These are phyloP conservation scores for Melastoma candidum DNA, from an alignment of 441 rosid species.

Conservation along the genomic window DNA sequence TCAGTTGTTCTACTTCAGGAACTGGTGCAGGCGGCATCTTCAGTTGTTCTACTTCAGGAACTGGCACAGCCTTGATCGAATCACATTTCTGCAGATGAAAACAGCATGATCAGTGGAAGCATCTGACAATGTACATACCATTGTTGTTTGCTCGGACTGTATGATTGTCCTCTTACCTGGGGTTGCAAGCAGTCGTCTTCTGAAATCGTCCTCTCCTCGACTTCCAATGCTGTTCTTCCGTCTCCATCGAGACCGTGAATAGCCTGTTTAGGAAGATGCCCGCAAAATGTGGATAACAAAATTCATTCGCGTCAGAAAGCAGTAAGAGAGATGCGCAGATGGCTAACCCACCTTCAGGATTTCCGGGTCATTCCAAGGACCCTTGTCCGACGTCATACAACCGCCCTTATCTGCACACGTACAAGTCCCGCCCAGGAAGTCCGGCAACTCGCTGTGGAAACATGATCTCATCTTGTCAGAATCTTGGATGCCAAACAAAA, in stretches of 20 bases:
- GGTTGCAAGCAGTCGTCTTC: conserved; percentile 28
- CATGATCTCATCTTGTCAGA: too few relatives aligned
- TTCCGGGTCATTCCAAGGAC: conserved; percentile 82
- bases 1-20: too few relatives aligned
- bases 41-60: too few relatives aligned
- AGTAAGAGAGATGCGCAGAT: neutral
- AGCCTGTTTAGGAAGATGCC: too few relatives aligned
- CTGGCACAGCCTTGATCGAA: too few relatives aligned
- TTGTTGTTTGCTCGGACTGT: neutral
- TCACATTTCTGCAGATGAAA: too few relatives aligned
- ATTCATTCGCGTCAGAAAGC: neutral
- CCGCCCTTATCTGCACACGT: conserved; percentile 79
- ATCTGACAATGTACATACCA: too few relatives aligned
- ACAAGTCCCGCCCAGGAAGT: conserved; percentile 70
- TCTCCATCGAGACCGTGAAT: conserved; percentile 50
- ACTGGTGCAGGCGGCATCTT: too few relatives aligned
- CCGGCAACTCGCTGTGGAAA: conserved; percentile 55
- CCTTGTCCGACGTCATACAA: conserved; percentile 77
- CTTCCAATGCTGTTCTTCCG: conserved; percentile 19
- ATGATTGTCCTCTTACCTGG: conserved; percentile 22
- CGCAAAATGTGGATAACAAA: too few relatives aligned
- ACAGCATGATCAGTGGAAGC: too few relatives aligned
- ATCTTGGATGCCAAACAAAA: too few relatives aligned
- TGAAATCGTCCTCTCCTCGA: conserved; percentile 49
- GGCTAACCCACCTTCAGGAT: conserved; percentile 36